Evolutionary conservation across 2,329 filamentous ascomycete species (phyloP), one percentile per base, ranked within the genome.

Genomic region (Aspergillus piperis): DNA sequence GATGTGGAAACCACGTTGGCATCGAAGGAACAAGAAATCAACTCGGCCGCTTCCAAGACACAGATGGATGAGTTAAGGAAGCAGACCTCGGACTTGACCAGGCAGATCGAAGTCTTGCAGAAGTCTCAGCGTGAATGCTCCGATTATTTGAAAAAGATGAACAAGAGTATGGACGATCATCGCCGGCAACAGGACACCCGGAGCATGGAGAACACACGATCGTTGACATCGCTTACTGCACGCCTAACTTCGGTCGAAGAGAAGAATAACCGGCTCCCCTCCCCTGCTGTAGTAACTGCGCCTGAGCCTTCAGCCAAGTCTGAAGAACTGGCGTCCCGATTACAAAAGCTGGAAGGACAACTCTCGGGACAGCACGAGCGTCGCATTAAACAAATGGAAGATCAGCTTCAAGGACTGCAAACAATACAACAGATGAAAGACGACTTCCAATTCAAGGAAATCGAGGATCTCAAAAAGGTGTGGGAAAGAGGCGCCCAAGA

Each of bases 371-470:
- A 41, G n/a, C 27, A 39, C n/a, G 17, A 54, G 19, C 23, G 19
- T 32, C 39, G 5, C 44, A 7, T 67, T 5, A 42, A 63, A 19
- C 21, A 36, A 8, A 23, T 64, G 13, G 42, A 41, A 7, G 38
- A 42, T 27, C 21, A 54, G 27, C 21, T 68, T 2, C 10, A 61
- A 3, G 54, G 63, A 11, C 27, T 70, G 17, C 44, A 61, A 10
- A 38, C 58, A 17, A 19, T 71, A 11, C 61, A 66, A 19, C 41
- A 57, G 2, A 63, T 64, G 38, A 68, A 69, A 61, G 67, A 72
- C 47, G 64, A 69, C 11, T 17, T 71, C 1, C 55, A 63, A 11
- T 62, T 64, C 15, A 56, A 64, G 5, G 60, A 64, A 13, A 54
- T 70, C 19, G 67, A 71, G 17, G 58, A 69, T 0, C 30, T 68